Conservation (phyloP, 345 rosid genomes). For the Linum usitatissimum region DNA sequence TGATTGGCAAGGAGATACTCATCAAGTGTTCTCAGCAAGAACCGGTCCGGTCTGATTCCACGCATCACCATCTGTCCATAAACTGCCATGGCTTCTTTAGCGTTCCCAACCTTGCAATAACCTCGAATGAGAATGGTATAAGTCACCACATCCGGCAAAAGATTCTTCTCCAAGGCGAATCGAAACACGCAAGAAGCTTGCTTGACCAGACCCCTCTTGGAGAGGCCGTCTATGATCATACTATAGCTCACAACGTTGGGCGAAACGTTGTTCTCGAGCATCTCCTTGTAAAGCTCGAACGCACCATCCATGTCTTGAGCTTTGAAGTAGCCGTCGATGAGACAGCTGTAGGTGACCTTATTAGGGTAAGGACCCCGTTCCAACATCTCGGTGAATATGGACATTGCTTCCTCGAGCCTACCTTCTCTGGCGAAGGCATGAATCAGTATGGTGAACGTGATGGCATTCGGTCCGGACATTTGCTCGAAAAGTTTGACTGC, state of each 20-base stretch:
- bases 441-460: conserved; percentile 40
- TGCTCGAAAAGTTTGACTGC: conserved; percentile 28
- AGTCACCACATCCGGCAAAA: conserved; percentile 43
- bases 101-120: conserved; percentile 36
- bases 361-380: conserved; percentile 32
- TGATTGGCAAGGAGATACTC: conserved; percentile 18
- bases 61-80: conserved; percentile 29
- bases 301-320: conserved; percentile 26
- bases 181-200: conserved; percentile 31
- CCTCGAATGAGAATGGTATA: conserved; percentile 37
- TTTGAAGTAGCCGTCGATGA: conserved; percentile 37
- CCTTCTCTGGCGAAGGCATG: conserved; percentile 38
- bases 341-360: conserved; percentile 36
- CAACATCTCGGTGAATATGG: conserved; percentile 30
- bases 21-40: conserved; percentile 24
- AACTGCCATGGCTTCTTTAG: conserved; percentile 31
- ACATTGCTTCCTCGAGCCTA: conserved; percentile 30
- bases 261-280: conserved; percentile 33
- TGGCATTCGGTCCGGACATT: conserved; percentile 29
- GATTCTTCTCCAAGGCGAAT: conserved; percentile 21
- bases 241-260: conserved; percentile 41
- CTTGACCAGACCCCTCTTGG: conserved; percentile 32
- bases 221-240: conserved; percentile 40
- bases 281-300: conserved; percentile 34
- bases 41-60: conserved; percentile 30